Base-by-base conservation (phyloP, 1,284 basidiomycete genomes). In the Puccinia triticina region DNA sequence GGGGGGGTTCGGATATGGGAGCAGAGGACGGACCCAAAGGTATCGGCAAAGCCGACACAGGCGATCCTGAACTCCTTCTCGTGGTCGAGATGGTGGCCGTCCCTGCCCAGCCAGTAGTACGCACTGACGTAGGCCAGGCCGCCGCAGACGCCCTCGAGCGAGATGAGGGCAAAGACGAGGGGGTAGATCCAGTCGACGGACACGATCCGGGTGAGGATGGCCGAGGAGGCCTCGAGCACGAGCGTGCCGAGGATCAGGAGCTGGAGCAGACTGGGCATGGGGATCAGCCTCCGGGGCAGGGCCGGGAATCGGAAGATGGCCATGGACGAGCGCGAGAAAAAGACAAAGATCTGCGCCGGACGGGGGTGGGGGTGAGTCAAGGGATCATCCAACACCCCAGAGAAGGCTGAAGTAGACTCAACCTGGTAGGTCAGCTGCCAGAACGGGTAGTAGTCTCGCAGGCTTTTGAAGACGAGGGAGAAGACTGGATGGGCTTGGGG, bases 311-410 rank as follows among this genome's bases (percentile, higher is more conserved):
- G 93, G 67, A 98, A 87, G 67, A 89, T 84, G 0, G 94, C 94
- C 75, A 97, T 93, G 4, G 94, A 93, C 0, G 95, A 97, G 2
- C 97, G 93, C 0, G 96, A 98, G 83, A 98, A 87, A 88, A 99
- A 99, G 71, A 99, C 96, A 69, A 95, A 95, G 21, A 93, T 91
- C 89, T 99, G n/a, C n/a, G n/a, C n/a, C n/a, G n/a, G n/a, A n/a
- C n/a, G n/a, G n/a, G n/a, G n/a, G n/a, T n/a, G n/a, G n/a, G n/a
- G n/a, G n/a, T n/a, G n/a, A n/a, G n/a, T n/a, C n/a, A n/a, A n/a
- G n/a, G n/a, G n/a, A n/a, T n/a, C n/a, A n/a, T n/a, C n/a, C n/a
- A n/a, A n/a, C n/a, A n/a, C n/a, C n/a, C n/a, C n/a, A n/a, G 26
- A 5, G 10, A 32, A 16, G 37, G 46, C 11, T 11, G 12, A 40